phyloP scores from a whole-genome alignment of 805 yeast genomes.

The Saturnispora diversa region DNA sequence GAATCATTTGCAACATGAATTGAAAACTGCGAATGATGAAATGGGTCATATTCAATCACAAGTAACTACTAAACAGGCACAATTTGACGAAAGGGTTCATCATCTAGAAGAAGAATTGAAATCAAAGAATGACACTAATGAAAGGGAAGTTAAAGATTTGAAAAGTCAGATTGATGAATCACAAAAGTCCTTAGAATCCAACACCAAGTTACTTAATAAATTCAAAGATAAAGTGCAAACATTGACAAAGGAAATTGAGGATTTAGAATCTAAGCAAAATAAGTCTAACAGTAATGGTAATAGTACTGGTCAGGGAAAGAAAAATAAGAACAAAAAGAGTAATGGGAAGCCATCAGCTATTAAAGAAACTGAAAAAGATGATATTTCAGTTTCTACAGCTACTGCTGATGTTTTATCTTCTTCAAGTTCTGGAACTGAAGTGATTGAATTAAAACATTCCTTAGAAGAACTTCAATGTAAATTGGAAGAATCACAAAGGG shows the following conservation, averaged over 20 bases:
- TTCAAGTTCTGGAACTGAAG: slow-evolving; percentile 6
- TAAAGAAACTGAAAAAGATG: slow-evolving; percentile 9
- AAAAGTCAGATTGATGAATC: slow-evolving; percentile 15
- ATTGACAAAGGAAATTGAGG: slow-evolving; percentile 18
- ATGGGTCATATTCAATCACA: too few relatives aligned
- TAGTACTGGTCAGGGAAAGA: too few relatives aligned
- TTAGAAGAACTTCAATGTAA: slow-evolving; percentile 16
- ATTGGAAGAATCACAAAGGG: slow-evolving; percentile 10
- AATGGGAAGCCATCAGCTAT: slow-evolving; percentile 13
- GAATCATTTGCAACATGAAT: too few relatives aligned
- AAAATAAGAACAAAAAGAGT: slow-evolving; percentile 17
- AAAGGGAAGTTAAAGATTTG: slow-evolving; percentile 8
- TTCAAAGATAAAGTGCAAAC: slow-evolving; percentile 24
- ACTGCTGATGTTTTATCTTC: neutral
- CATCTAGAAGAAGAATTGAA: neutral
- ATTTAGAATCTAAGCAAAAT: neutral
- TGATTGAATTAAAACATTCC: slow-evolving; percentile 23
- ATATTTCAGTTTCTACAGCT: too few relatives aligned
- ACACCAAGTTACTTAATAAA: slow-evolving; percentile 18
- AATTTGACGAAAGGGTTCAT: too few relatives aligned
- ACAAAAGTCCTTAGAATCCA: slow-evolving; percentile 19
- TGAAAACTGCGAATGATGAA: too few relatives aligned
- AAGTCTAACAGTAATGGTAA: too few relatives aligned
- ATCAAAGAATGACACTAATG: neutral
- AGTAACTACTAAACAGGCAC: too few relatives aligned